These are phyloP conservation scores for Rhodotorula sp. DNA, from an alignment of 1,284 basidiomycete genomes.

Conservation along the genomic window DNA sequence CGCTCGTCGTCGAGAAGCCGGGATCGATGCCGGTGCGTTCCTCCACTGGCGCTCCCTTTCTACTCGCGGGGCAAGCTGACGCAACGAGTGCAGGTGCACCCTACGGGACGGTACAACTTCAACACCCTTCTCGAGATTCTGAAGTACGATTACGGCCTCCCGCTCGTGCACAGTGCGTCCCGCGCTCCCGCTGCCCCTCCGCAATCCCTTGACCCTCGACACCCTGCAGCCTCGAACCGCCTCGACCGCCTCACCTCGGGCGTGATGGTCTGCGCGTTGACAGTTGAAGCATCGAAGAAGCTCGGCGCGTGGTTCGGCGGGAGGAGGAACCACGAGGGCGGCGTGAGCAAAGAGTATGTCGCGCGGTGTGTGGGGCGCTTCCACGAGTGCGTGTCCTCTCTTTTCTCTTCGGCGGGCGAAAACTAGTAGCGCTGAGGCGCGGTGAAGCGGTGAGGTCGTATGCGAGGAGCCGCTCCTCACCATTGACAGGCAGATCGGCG, in stretches of 20 bases:
- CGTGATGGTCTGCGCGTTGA: slow-evolving; percentile 89
- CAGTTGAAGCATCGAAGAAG: slow-evolving; percentile 67
- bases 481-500: slow-evolving; percentile 66
- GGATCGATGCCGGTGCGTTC: slow-evolving; percentile 67
- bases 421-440: too few relatives aligned
- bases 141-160: slow-evolving; percentile 77
- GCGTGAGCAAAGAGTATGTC: slow-evolving; percentile 86
- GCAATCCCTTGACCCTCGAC: background rate
- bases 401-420: background rate
- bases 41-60: background rate
- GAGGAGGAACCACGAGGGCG: slow-evolving; percentile 59
- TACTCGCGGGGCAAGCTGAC: slow-evolving; percentile 49
- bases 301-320: slow-evolving; percentile 75
- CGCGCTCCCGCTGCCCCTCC: background rate
- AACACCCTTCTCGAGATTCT: slow-evolving; percentile 88
- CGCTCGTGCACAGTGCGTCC: slow-evolving; percentile 77
- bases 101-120: slow-evolving; percentile 81
- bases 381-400: slow-evolving; percentile 63
- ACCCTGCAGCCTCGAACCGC: slow-evolving; percentile 77
- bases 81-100: slow-evolving; percentile 56
- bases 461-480: slow-evolving; percentile 88
- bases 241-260: slow-evolving; percentile 94
- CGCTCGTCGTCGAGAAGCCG: slow-evolving; percentile 88
- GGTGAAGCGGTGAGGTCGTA: slow-evolving; percentile 66
- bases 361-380: slow-evolving; percentile 82